Evolutionary conservation across 441 rosid genomes (phyloP), one percentile per base, ranked within the genome.

Genomic region (Gossypium davidsonii): DNA sequence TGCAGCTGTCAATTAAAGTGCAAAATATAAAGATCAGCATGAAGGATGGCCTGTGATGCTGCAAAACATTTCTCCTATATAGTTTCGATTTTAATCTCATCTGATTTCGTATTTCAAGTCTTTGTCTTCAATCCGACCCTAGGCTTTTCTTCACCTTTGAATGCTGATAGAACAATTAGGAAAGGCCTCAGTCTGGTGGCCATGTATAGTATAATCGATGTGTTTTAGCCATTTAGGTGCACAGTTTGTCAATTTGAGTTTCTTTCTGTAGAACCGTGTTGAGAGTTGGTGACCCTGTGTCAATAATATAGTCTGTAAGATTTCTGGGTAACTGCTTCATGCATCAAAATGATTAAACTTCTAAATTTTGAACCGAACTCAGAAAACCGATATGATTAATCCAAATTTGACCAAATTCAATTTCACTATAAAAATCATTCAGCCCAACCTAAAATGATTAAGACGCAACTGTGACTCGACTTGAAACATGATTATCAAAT

Each of bases 1-100:
- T 91, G 58, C 97, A 88, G 74, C 56, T 93, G 76, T 87, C 98
- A 46, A 87, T 90, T 75, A 87, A 90, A 83, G 92, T 89, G 80
- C 92, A 90, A 78, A 93, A 84, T 79, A 87, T 88, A 56, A 91
- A 88, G 79, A 89, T 91, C 79, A 84, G 92, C 74, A 74, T 90
- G 90, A 93, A 90, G 82, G 91, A 89, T 52, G 84, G 83, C 73
- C 79, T 86, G 56, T 86, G 75, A 85, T 71, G 83, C 60, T 76
- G 76, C 78, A 74, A 70, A 62, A 68, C 75, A 17, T 51, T 77
- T 73, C 52, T 72, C 12, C 52, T 21, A 68, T 64, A 55, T 53
- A 39, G 42, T 52, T 61, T 34, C 39, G 17, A 15, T 37, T 18
- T 55, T 53, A 53, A 53, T 20, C 28, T 0, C 31, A 15, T n/a